Evolutionary conservation across 148 eudicot species (phyloP).

Genomic region (Linanthus parryae): DNA sequence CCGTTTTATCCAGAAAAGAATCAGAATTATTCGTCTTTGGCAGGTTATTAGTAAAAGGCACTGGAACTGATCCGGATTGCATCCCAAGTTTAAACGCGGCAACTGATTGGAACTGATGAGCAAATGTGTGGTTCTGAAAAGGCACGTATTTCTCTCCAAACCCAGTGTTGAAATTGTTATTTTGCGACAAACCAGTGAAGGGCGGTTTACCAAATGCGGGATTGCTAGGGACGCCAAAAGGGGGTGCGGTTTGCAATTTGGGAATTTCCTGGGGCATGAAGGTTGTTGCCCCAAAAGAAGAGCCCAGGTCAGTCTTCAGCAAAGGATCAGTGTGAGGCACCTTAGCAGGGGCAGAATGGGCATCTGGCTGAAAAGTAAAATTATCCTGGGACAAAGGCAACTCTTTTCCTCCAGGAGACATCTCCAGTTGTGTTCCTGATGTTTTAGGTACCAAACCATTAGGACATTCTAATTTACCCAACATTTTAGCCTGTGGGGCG

Average conservation of each 20-base stretch:
- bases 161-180: not conserved
- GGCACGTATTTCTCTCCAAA: not conserved
- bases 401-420: slow-evolving; percentile 3
- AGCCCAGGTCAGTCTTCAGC: not conserved
- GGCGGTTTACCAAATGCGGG: not conserved
- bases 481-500: slow-evolving; percentile 37
- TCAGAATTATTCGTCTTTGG: not conserved
- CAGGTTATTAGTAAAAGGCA: not conserved
- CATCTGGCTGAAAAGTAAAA: not conserved
- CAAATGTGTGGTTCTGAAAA: not conserved
- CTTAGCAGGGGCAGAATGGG: not conserved
- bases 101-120: not conserved
- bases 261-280: not conserved
- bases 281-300: not conserved
- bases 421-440: not conserved
- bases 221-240: slow-evolving; percentile 1
- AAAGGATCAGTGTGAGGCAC: not conserved
- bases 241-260: not conserved
- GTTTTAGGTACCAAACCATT: not conserved
- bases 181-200: not conserved
- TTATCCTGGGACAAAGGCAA: not conserved
- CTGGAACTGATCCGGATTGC: not conserved
- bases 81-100: not conserved
- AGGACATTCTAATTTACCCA: slow-evolving; percentile 25
- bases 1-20: not conserved